Evolutionary conservation across 2,329 filamentous ascomycete species (phyloP).

Genomic region (Venturia pyrina): DNA sequence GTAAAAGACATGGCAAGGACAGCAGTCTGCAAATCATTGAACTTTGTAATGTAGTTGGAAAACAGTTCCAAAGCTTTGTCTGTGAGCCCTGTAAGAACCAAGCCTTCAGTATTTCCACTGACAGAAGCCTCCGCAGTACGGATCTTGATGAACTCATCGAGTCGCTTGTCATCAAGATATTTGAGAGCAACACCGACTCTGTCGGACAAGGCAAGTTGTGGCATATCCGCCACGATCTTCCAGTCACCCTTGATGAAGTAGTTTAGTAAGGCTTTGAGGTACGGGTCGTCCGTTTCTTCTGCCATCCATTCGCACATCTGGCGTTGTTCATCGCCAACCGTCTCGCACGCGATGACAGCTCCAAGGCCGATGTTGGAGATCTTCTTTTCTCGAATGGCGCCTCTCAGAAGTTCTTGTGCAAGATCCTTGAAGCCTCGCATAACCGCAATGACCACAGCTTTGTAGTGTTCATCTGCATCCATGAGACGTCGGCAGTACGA

Average conservation of each 20-base stretch:
- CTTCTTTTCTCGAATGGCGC: constrained; percentile 56
- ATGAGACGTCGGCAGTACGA: constrained; percentile 41
- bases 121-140: constrained; percentile 51
- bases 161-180: constrained; percentile 52
- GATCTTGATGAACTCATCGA: constrained; percentile 33
- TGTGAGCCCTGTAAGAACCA: constrained; percentile 68
- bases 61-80: constrained; percentile 65
- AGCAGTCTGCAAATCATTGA: constrained; percentile 69
- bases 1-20: constrained; percentile 65
- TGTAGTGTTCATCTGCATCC: constrained; percentile 52
- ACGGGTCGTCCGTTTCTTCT: constrained; percentile 61
- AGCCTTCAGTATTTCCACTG: constrained; percentile 64
- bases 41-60: constrained; percentile 64
- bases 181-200: constrained; percentile 62
- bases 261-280: constrained; percentile 68
- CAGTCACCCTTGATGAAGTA: constrained; percentile 70
- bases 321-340: constrained; percentile 47
- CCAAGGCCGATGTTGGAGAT: constrained; percentile 45
- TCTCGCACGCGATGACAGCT: constrained; percentile 37
- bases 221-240: constrained; percentile 62
- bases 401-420: constrained; percentile 60
- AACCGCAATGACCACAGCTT: constrained; percentile 65
- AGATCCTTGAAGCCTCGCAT: constrained; percentile 61
- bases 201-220: constrained; percentile 63
- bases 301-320: constrained; percentile 53